These are phyloP conservation scores for Blepharisma undulans DNA, from an alignment of 169 alveolate species.

Conservation along the genomic window DNA sequence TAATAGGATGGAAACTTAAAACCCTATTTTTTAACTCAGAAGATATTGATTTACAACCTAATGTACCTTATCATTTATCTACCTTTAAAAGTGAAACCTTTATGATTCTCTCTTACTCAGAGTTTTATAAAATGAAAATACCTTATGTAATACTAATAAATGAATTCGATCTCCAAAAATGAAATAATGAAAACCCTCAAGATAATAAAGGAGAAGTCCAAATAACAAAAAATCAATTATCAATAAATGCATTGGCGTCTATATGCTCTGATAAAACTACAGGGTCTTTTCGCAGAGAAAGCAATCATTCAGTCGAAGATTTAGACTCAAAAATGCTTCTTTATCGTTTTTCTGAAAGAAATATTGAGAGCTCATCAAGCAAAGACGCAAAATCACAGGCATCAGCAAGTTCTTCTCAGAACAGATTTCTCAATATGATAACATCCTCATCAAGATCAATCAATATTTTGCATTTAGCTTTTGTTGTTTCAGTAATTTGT, in stretches of 20 bases:
- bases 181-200: neutral
- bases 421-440: neutral
- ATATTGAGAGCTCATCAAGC: neutral
- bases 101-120: neutral
- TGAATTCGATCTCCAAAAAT: neutral
- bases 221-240: neutral
- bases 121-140: neutral
- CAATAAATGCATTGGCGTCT: neutral
- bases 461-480: neutral
- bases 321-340: neutral
- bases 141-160: neutral
- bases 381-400: neutral
- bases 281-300: neutral
- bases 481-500: neutral
- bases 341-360: neutral
- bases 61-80: neutral
- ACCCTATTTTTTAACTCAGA: neutral
- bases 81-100: neutral
- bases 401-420: neutral
- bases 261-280: neutral
- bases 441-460: neutral
- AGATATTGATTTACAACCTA: neutral
- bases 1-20: neutral
- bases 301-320: neutral
- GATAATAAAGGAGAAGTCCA: neutral